phyloP scores from a whole-genome alignment of 257 asterid genomes.

The Nyctanthes arbortristis region DNA sequence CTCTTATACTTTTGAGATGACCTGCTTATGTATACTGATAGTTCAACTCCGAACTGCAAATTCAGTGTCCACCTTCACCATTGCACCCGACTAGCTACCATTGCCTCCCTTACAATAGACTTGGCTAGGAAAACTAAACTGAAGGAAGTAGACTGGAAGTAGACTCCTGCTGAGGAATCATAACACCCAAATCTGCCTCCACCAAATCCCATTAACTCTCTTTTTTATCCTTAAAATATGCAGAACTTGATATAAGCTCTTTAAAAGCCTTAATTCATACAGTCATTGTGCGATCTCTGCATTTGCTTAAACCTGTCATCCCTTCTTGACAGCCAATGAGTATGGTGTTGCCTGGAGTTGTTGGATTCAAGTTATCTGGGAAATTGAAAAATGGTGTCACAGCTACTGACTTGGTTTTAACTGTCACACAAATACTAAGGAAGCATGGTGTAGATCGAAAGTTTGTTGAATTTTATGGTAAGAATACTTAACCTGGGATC shows the following conservation, averaged over 20 bases:
- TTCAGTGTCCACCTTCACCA: not conserved
- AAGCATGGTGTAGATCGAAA: constrained; percentile 94
- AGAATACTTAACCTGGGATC: constrained; percentile 3
- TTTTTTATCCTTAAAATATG: not conserved
- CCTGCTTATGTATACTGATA: not conserved
- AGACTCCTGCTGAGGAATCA: not conserved
- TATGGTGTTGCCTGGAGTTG: constrained; percentile 95
- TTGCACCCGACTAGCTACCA: not conserved
- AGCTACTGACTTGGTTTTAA: constrained; percentile 86
- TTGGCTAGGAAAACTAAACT: not conserved
- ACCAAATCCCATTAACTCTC: not conserved
- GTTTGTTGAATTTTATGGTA: constrained; percentile 83
- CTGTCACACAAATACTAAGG: constrained; percentile 85
- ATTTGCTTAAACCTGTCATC: constrained; percentile 9
- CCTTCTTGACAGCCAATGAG: constrained; percentile 78
- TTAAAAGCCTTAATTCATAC: not conserved
- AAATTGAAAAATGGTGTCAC: constrained; percentile 79
- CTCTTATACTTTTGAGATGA: not conserved
- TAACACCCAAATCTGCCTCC: not conserved
- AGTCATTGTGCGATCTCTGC: not conserved
- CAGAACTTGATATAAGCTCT: not conserved
- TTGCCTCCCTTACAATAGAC: not conserved
- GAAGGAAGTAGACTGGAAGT: not conserved
- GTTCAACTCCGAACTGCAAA: not conserved
- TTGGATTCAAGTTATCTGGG: constrained; percentile 89